phyloP scores from a whole-genome alignment of 2,329 filamentous ascomycete genomes.

The Aspergillus sp. region DNA sequence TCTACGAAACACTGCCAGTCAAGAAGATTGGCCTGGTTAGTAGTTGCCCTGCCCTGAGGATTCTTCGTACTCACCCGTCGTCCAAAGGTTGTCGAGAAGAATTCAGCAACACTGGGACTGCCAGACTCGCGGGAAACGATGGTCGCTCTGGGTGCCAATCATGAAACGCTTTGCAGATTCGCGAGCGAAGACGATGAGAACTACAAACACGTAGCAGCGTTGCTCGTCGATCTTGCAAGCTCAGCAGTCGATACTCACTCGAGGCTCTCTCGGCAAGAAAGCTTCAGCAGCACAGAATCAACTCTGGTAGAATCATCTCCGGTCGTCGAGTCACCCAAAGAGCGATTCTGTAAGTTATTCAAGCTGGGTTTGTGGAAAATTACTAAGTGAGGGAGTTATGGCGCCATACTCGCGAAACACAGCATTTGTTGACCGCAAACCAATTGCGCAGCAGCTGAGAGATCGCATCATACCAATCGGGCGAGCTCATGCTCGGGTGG shows the following conservation, averaged over 20 bases:
- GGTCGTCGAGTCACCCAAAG: neutral
- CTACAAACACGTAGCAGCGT: constrained; percentile 6
- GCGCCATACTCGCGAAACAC: constrained; percentile 6
- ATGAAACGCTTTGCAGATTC: constrained; percentile 13
- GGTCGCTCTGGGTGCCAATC: constrained; percentile 11
- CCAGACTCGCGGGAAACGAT: constrained; percentile 10
- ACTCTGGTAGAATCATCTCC: neutral
- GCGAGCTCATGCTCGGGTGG: constrained; percentile 3
- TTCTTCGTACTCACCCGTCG: neutral
- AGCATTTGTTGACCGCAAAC: constrained; percentile 5
- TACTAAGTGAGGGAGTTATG: constrained; percentile 4
- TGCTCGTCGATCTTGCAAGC: constrained; percentile 4
- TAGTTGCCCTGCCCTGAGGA: neutral
- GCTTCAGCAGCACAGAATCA: constrained; percentile 1
- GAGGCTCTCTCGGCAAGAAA: neutral
- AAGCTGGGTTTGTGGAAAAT: neutral
- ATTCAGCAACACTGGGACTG: constrained; percentile 12
- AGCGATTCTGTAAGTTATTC: constrained; percentile 1
- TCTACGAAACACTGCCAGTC: constrained; percentile 9
- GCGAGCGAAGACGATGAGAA: constrained; percentile 6
- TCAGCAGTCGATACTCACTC: constrained; percentile 2
- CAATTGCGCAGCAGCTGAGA: constrained; percentile 1
- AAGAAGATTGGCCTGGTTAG: constrained; percentile 8
- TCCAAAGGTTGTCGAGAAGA: constrained; percentile 12
- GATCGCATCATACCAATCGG: constrained; percentile 3